Evolutionary conservation across 306 rosid genomes (phyloP).

Genomic region (Pterocarpus santalinus): DNA sequence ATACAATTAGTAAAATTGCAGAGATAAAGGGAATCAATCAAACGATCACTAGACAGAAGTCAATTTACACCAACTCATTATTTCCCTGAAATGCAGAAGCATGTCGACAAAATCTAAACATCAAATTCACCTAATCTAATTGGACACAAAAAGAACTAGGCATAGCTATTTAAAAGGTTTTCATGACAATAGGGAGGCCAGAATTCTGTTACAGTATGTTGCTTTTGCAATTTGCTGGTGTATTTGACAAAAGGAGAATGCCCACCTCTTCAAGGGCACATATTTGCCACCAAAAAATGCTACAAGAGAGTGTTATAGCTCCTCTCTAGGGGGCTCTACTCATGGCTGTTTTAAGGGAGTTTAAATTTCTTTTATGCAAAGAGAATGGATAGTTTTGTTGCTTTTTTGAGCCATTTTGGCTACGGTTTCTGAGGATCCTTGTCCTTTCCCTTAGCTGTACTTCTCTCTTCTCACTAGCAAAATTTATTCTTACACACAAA

Average conservation of each 20-base stretch:
- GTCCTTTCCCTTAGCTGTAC: constrained; percentile 7
- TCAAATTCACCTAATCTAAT: constrained; percentile 31
- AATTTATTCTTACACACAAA: constrained; percentile 12
- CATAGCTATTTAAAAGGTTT: constrained; percentile 5
- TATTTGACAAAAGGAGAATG: constrained; percentile 27
- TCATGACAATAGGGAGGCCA: constrained; percentile 12
- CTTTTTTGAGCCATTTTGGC: constrained; percentile 17
- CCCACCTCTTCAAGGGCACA: not conserved
- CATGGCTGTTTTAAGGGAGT: constrained; percentile 17
- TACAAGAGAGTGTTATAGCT: constrained; percentile 11
- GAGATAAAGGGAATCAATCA: constrained; percentile 16
- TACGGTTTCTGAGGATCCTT: constrained; percentile 34
- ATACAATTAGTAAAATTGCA: constrained; percentile 45
- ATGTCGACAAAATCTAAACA: constrained; percentile 27
- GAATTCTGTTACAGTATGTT: constrained; percentile 3
- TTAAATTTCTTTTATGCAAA: constrained; percentile 4
- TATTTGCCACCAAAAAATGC: constrained; percentile 22
- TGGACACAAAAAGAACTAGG: constrained; percentile 21
- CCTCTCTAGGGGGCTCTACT: not conserved
- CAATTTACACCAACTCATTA: constrained; percentile 35
- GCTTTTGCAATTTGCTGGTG: not conserved
- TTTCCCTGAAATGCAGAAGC: constrained; percentile 24
- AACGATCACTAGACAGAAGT: constrained; percentile 14
- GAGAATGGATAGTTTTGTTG: not conserved
- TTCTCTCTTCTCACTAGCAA: constrained; percentile 30